phyloP scores from a whole-genome alignment of 2,329 filamentous ascomycete genomes.

The Clonostachys byssicola region DNA sequence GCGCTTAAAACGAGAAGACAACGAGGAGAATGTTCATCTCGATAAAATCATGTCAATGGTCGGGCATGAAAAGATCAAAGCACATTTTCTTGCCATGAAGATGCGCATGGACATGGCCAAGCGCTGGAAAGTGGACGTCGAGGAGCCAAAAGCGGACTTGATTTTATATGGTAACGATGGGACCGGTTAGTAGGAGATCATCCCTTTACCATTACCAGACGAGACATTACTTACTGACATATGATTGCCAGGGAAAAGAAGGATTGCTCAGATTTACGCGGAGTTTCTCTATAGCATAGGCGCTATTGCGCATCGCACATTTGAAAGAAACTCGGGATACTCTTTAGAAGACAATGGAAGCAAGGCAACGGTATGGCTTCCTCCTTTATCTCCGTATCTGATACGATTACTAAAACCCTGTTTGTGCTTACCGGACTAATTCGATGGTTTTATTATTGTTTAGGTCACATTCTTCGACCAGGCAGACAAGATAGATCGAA shows the following conservation, averaged over 20 bases:
- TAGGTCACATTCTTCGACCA: too few species aligned
- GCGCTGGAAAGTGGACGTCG: neutral
- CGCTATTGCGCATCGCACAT: neutral
- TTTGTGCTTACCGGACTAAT: too few species aligned
- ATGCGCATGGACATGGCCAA: neutral
- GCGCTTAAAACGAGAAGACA: neutral
- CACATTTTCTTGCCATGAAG: neutral
- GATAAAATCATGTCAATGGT: neutral
- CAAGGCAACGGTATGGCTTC: too few species aligned
- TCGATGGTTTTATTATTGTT: too few species aligned
- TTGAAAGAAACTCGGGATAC: neutral
- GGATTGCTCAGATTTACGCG: neutral
- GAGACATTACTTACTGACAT: conserved; percentile 16
- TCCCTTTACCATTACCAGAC: neutral
- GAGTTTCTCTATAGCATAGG: neutral
- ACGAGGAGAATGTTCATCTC: neutral
- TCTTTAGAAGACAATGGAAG: too few species aligned
- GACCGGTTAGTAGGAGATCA: neutral
- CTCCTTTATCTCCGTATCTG: too few species aligned
- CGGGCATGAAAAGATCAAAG: neutral
- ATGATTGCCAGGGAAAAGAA: neutral
- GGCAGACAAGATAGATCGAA: too few species aligned
- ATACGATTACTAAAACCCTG: too few species aligned
- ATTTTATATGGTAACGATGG: neutral
- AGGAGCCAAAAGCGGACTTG: neutral